These are phyloP conservation scores for Backusella tarrabulga DNA, from an alignment of 192 early-diverging fungal species.

Conservation along the genomic window DNA sequence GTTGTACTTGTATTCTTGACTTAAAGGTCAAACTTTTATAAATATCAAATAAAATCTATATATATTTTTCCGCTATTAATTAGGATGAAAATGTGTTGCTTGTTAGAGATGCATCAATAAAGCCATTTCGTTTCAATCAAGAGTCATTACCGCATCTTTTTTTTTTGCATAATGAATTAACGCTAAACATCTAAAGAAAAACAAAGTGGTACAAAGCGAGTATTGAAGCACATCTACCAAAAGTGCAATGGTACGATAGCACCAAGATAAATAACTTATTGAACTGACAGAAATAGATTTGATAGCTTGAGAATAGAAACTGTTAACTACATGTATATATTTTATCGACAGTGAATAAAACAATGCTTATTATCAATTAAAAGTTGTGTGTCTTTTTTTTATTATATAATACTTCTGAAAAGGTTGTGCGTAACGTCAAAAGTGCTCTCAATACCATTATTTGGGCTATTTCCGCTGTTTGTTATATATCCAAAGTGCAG, in stretches of 20 bases:
- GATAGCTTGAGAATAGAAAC: not conserved
- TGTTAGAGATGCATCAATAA: not conserved
- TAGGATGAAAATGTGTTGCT: not conserved
- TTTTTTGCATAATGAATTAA: not conserved
- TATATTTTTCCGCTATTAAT: not conserved
- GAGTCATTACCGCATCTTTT: not conserved
- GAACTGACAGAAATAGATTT: not conserved
- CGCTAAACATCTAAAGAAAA: not conserved
- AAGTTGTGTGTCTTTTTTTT: not conserved
- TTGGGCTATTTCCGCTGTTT: not conserved
- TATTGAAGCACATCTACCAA: not conserved
- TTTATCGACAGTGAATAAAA: not conserved
- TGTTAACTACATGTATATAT: not conserved
- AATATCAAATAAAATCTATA: not conserved
- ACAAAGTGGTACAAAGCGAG: not conserved
- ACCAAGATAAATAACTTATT: not conserved
- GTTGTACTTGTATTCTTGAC: not conserved
- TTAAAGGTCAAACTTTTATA: not conserved
- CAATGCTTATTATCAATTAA: not conserved
- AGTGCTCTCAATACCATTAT: not conserved
- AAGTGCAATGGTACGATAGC: not conserved
- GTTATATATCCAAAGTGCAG: not conserved
- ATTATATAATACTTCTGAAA: not conserved
- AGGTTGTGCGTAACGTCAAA: not conserved
- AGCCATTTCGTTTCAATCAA: not conserved